Percentiles rank a stretch among this genome's conserved stretches.
Conservation (phyloP, 2,329 filamentous ascomycete genomes). For the Thielaviopsis euricoi region DNA sequence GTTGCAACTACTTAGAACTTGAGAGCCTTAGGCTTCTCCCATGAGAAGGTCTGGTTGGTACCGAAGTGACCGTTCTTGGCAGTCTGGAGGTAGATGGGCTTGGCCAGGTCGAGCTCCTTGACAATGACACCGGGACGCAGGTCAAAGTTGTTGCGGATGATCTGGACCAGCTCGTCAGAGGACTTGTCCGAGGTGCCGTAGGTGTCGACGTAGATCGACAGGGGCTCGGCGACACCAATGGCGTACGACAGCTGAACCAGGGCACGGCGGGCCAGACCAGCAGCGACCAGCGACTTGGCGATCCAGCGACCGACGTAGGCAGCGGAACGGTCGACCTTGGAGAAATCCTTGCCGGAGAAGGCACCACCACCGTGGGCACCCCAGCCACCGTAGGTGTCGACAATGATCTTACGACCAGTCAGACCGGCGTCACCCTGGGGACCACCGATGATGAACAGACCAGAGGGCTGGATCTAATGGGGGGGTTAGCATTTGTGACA, state of each 20-base stretch:
- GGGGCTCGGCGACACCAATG: slow-evolving; percentile 95
- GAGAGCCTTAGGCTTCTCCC: slow-evolving; percentile 95
- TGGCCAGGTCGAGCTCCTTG: slow-evolving; percentile 84
- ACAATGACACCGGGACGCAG: slow-evolving; percentile 96
- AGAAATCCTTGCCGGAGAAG: slow-evolving; percentile 99
- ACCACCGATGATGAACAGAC: slow-evolving; percentile 96
- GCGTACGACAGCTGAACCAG: slow-evolving; percentile 98
- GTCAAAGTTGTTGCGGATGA: slow-evolving; percentile 94
- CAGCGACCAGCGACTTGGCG: slow-evolving; percentile 89
- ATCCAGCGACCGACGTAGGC: slow-evolving; percentile 98
- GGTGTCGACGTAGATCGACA: slow-evolving; percentile 93
- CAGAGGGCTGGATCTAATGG: slow-evolving; percentile 77
- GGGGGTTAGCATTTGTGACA: slow-evolving; percentile 9
- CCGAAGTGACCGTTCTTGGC: slow-evolving; percentile 99
- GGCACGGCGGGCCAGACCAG: slow-evolving; percentile 76
- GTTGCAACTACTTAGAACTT: slow-evolving; percentile 50
- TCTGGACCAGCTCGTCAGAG: slow-evolving; percentile 85
- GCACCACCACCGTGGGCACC: slow-evolving; percentile 99
- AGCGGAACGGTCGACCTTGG: slow-evolving; percentile 97
- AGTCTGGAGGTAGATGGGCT: slow-evolving; percentile 95
- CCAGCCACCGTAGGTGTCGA: slow-evolving; percentile 99
- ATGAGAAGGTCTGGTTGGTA: slow-evolving; percentile 92
- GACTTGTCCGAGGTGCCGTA: slow-evolving; percentile 87
- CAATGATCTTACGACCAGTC: slow-evolving; percentile 97
- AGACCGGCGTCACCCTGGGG: slow-evolving; percentile 98